These are phyloP conservation scores for Nigrospora osmanthi DNA, from an alignment of 2,329 filamentous ascomycete genomes.

Conservation along the genomic window DNA sequence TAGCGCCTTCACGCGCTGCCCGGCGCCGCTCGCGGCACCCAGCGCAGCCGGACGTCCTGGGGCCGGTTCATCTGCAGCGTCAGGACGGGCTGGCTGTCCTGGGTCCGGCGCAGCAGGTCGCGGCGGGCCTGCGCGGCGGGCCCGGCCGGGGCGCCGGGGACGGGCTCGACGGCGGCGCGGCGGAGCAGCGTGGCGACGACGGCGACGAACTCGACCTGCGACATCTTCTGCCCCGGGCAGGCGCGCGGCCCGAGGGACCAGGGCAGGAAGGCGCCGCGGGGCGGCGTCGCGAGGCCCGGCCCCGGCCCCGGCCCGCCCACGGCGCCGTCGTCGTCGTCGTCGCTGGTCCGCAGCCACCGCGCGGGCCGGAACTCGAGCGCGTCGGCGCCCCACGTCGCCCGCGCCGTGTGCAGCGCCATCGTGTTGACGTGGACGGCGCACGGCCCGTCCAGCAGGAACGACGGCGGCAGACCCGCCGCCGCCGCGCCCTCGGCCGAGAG, in stretches of 20 bases:
- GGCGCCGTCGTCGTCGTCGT: too few relatives aligned
- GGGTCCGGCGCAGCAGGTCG: constrained; percentile 25
- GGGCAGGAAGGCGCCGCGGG: constrained; percentile 32
- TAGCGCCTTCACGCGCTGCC: too few relatives aligned
- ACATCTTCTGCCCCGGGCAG: constrained; percentile 46
- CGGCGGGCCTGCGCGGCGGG: too few relatives aligned
- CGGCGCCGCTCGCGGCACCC: too few relatives aligned
- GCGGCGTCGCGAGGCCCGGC: constrained; percentile 11
- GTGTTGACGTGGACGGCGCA: constrained; percentile 20
- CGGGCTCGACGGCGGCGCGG: constrained; percentile 8
- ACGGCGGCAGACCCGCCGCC: too few relatives aligned
- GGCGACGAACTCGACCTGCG: constrained; percentile 44
- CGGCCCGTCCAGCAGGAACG: too few relatives aligned
- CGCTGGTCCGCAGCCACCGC: constrained; percentile 23
- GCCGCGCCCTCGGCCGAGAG: too few relatives aligned
- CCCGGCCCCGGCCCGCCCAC: too few relatives aligned
- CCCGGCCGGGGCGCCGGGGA: too few relatives aligned
- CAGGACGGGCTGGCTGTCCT: constrained; percentile 16
- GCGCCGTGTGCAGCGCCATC: background rate
- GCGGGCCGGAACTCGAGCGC: constrained; percentile 27
- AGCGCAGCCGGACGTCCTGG: constrained; percentile 6
- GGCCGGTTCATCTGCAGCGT: constrained; percentile 21
- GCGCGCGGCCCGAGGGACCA: constrained; percentile 41
- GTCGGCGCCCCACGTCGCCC: constrained; percentile 4
- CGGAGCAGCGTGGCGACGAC: constrained; percentile 7